Percentiles rank a stretch among this genome's conserved stretches.
phyloP scores from a whole-genome alignment of 306 rosid species.

The Benincasa hispida region DNA sequence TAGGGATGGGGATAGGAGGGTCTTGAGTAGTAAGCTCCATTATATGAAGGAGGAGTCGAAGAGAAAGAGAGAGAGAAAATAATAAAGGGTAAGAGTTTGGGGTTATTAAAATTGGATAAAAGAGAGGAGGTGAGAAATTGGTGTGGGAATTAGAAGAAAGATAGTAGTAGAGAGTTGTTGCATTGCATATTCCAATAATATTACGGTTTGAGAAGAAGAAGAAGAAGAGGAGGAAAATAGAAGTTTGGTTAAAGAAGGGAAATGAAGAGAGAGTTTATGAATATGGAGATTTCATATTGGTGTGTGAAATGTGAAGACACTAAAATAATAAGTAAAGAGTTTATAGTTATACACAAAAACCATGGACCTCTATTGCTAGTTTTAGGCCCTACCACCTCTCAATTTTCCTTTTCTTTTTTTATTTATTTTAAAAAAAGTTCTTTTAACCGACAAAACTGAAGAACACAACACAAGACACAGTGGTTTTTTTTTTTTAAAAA shows the following conservation, averaged over 20 bases:
- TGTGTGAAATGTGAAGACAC: constrained; percentile 23
- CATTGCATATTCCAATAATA: background rate
- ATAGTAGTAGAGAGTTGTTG: background rate
- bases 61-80: background rate
- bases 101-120: background rate
- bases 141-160: background rate
- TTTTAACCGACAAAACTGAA: constrained; percentile 29
- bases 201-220: background rate
- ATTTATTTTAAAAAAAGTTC: background rate
- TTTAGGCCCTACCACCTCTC: background rate
- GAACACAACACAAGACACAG: constrained; percentile 9
- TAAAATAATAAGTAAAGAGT: constrained; percentile 21
- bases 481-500: constrained; percentile 10
- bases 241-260: background rate
- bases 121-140: background rate
- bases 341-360: background rate
- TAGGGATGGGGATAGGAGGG: constrained; percentile 32
- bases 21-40: constrained; percentile 51
- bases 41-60: background rate
- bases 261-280: background rate
- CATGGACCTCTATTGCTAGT: background rate
- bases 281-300: constrained; percentile 6
- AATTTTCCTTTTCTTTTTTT: background rate
- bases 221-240: background rate
- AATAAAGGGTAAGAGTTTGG: background rate